Evolutionary conservation across 2,329 filamentous ascomycete species (phyloP), one percentile per base, ranked within the genome.

Genomic region (Alternaria brassicae): DNA sequence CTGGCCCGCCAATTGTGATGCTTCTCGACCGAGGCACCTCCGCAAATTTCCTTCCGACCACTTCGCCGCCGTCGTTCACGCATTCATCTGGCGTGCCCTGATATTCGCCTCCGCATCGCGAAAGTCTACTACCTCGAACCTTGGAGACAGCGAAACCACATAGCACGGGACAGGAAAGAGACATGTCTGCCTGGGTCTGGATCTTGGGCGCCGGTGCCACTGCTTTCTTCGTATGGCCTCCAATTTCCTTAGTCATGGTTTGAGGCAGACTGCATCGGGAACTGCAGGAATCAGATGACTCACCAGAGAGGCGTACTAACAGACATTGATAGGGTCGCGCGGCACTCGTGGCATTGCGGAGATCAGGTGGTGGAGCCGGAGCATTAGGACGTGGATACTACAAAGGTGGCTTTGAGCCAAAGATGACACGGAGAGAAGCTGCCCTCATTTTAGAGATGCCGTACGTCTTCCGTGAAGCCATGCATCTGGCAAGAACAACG

Each of bases 361-460:
- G 92, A 72, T 96, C 90, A 60, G 91, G 91, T 10, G 72, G 68
- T 15, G 89, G 89, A 60, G 81, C 79, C 8, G 91, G 90, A 67
- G 89, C 91, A 34, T 82, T 97, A 70, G 95, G 95, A 71, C 93
- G 93, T 79, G 89, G 93, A 40, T 99, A 93, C 77, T 98, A 97
- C 85, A 99, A 98, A 81, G 95, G 95, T 69, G 95, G 95, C n/a
- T 99, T 99, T 77, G 95, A 99, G 82, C 84, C 88, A 61, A 91
- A 90, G 80, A 99, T 99, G 94, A 97, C 88, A 78, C 88, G 90
- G 78, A 89, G 90, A 78, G 95, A 99, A 81, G 95, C 95, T 21
- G 86, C 93, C 4, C 81, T 99, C 70, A 97, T 99, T 61, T 82
- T 99, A 48, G 91, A 95, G 66, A 88, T 98, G 62, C 91, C 89